Evolutionary conservation across 148 eudicot species (phyloP).

Genomic region (Rhododendron mucronatum): DNA sequence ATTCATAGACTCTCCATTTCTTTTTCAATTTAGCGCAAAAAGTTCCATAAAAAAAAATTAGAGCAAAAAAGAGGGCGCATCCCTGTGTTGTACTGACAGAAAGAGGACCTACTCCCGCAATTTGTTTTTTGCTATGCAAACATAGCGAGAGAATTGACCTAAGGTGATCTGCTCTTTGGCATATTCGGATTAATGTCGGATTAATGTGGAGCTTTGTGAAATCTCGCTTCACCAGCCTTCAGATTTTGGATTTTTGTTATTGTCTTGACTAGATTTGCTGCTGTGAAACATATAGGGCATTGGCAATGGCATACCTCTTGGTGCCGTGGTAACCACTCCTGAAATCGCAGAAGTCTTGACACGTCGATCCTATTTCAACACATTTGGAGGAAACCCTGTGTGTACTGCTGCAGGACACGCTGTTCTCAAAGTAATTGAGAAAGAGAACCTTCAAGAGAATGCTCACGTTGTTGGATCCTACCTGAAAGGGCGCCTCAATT

Average conservation of each 20-base stretch:
- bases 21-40: background rate
- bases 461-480: conserved; percentile 74
- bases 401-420: conserved; percentile 93
- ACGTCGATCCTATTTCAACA: conserved; percentile 79
- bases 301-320: conserved; percentile 96
- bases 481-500: conserved; percentile 62
- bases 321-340: conserved; percentile 96
- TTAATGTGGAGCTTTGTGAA: background rate
- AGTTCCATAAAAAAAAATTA: too few relatives aligned
- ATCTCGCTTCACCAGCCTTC: background rate
- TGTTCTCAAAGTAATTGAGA: conserved; percentile 84
- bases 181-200: background rate
- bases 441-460: conserved; percentile 88
- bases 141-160: background rate
- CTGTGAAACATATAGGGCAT: conserved; percentile 55
- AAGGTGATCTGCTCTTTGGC: background rate
- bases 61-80: background rate
- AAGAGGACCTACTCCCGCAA: background rate
- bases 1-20: background rate
- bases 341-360: conserved; percentile 86
- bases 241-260: background rate
- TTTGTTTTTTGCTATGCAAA: background rate
- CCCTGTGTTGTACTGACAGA: background rate
- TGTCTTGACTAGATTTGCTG: background rate
- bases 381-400: conserved; percentile 97